These are phyloP conservation scores for Colletotrichum scovillei DNA, from an alignment of 2,329 filamentous ascomycete species.

Conservation along the genomic window DNA sequence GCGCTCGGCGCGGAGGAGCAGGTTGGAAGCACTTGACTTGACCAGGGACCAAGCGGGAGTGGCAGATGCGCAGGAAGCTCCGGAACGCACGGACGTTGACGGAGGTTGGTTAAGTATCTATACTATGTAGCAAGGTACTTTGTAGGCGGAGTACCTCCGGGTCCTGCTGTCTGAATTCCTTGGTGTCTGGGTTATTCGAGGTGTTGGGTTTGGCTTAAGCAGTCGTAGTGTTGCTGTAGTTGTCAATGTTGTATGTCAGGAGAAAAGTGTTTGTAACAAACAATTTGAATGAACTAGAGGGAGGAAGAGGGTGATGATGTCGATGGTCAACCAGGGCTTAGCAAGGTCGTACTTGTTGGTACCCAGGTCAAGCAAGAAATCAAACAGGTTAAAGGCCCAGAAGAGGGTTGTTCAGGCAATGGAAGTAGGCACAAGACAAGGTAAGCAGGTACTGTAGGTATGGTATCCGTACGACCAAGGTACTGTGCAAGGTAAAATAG, in stretches of 20 bases:
- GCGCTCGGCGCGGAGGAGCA: slow-evolving; percentile 15
- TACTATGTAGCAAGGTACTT: too few species aligned
- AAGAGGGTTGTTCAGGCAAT: neutral
- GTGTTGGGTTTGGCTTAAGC: neutral
- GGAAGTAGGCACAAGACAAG: neutral
- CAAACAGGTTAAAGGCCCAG: neutral
- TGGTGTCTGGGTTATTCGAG: neutral
- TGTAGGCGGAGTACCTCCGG: neutral
- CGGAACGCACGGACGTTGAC: slow-evolving; percentile 33
- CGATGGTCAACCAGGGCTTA: neutral
- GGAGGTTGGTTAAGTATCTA: slow-evolving; percentile 1
- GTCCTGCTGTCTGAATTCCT: too few species aligned
- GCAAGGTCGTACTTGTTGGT: neutral
- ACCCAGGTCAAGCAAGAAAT: neutral
- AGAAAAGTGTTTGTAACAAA: neutral
- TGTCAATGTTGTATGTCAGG: neutral
- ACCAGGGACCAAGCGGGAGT: slow-evolving; percentile 32
- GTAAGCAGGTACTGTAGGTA: neutral
- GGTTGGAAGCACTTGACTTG: slow-evolving; percentile 1
- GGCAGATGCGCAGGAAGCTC: slow-evolving; percentile 33
- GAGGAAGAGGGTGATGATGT: neutral
- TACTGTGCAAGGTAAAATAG: too few species aligned
- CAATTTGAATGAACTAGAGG: neutral
- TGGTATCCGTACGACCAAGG: too few species aligned
- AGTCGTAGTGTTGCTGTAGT: neutral